A percentile compares a stretch with the other conserved stretches of the same genome.
Evolutionary conservation across 2,329 filamentous ascomycete genomes (phyloP).

Genomic region (Magnaporthiopsis incrustans): DNA sequence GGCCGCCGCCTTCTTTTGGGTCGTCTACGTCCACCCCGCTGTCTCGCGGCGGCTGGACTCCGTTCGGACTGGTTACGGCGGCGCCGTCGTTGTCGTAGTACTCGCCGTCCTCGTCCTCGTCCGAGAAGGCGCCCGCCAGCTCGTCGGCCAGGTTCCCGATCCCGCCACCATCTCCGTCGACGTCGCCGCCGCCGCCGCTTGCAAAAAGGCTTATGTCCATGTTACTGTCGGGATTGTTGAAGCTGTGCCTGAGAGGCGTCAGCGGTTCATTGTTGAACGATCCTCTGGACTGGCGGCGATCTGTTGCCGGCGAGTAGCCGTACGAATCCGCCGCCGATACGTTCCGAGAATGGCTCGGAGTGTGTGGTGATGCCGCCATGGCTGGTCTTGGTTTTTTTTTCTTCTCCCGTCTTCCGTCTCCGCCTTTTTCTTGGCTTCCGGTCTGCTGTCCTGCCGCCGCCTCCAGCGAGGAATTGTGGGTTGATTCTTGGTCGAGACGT

Average conservation of each 20-base stretch:
- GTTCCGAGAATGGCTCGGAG: slow-evolving; percentile 51
- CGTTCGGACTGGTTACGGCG: slow-evolving; percentile 19
- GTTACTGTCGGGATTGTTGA: slow-evolving; percentile 36
- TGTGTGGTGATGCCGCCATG: slow-evolving; percentile 43
- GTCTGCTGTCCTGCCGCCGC: no score
- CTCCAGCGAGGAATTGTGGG: no score
- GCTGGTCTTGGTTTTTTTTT: no score
- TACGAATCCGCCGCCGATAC: slow-evolving; percentile 22
- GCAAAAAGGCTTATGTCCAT: slow-evolving; percentile 32
- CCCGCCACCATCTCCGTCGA: slow-evolving; percentile 40
- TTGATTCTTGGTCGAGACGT: no score
- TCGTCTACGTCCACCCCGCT: slow-evolving; percentile 32
- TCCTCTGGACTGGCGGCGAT: slow-evolving; percentile 40
- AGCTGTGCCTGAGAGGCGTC: slow-evolving; percentile 40
- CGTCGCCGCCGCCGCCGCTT: slow-evolving; percentile 29
- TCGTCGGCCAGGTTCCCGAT: slow-evolving; percentile 76
- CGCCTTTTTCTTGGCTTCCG: no score
- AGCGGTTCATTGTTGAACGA: slow-evolving; percentile 37
- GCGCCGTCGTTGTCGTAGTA: slow-evolving; percentile 32
- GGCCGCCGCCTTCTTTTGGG: not conserved
- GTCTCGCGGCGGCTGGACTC: slow-evolving; percentile 22
- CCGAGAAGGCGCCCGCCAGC: slow-evolving; percentile 64
- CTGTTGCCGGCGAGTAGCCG: slow-evolving; percentile 32
- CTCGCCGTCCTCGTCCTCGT: slow-evolving; percentile 46
- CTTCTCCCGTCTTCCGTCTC: no score